Conservation (phyloP, 176 grass and related monocot genomes). For the Themeda triandra region DNA sequence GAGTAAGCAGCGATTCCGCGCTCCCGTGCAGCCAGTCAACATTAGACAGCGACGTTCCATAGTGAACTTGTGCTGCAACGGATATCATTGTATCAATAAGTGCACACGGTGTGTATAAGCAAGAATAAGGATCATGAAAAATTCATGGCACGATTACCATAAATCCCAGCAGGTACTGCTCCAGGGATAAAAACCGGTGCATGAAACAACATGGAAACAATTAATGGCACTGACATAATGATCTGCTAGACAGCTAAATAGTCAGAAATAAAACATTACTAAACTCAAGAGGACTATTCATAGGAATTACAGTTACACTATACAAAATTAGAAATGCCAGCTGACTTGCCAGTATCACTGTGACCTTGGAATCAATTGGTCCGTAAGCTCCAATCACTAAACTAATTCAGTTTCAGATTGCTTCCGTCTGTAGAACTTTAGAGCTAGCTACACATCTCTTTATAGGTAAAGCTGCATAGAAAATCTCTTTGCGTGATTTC, state of each 20-base stretch:
- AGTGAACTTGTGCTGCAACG: slow-evolving; percentile 73
- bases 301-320: background rate
- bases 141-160: slow-evolving; percentile 59
- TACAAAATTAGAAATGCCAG: background rate
- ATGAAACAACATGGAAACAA: slow-evolving; percentile 64
- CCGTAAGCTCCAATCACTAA: background rate
- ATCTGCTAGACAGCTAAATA: slow-evolving; percentile 17
- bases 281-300: background rate
- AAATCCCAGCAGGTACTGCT: slow-evolving; percentile 89
- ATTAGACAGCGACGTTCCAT: slow-evolving; percentile 82
- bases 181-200: slow-evolving; percentile 43
- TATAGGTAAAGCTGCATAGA: background rate
- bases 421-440: background rate
- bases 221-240: slow-evolving; percentile 29
- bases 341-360: background rate
- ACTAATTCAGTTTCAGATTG: background rate
- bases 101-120: background rate
- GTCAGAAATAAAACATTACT: background rate
- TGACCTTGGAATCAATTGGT: background rate
- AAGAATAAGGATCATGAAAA: slow-evolving; percentile 22
- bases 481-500: background rate
- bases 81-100: background rate
- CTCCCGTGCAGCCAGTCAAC: slow-evolving; percentile 77
- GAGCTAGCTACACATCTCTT: background rate
- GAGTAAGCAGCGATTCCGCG: slow-evolving; percentile 81